Conservation (phyloP, 163 green algal species). For the Scenedesmus sp. region DNA sequence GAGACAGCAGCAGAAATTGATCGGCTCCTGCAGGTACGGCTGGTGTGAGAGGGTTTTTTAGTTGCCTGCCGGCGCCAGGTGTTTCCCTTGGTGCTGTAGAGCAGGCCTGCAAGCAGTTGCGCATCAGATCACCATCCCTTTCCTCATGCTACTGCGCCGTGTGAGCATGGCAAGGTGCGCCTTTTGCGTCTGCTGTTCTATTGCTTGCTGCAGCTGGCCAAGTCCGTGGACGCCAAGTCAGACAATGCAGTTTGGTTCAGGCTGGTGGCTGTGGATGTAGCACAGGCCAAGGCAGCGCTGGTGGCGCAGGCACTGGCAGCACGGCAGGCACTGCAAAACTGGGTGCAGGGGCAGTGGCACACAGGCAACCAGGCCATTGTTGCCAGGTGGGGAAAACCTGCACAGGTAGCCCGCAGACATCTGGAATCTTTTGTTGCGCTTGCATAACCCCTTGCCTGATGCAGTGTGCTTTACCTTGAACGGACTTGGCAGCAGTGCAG, state of each 20-base stretch:
- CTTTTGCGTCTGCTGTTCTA: background rate
- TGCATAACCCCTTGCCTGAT: background rate
- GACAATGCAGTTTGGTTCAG: conserved; percentile 71
- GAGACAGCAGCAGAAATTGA: conserved; percentile 75
- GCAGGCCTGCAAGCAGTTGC: background rate
- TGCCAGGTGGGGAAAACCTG: conserved; percentile 52
- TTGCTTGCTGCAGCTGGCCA: conserved; percentile 57
- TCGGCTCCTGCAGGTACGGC: conserved; percentile 60
- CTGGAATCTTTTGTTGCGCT: background rate
- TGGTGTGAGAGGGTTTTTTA: background rate
- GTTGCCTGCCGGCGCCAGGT: background rate
- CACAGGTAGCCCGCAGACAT: background rate
- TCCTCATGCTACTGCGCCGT: too few species aligned
- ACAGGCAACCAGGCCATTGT: conserved; percentile 61
- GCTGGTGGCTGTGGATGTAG: conserved; percentile 70
- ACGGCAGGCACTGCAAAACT: conserved; percentile 64
- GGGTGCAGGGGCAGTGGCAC: conserved; percentile 63
- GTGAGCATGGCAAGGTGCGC: background rate
- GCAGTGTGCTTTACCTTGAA: background rate
- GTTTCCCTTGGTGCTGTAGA: background rate
- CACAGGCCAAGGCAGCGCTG: conserved; percentile 64
- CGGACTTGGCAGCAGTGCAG: background rate
- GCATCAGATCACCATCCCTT: background rate
- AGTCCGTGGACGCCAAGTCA: conserved; percentile 58
- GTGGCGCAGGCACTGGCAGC: conserved; percentile 63